A percentile compares a stretch with the other conserved stretches of the same genome.
phyloP scores from a whole-genome alignment of 495 filamentous ascomycete species.

The Penicillium riverlandense region DNA sequence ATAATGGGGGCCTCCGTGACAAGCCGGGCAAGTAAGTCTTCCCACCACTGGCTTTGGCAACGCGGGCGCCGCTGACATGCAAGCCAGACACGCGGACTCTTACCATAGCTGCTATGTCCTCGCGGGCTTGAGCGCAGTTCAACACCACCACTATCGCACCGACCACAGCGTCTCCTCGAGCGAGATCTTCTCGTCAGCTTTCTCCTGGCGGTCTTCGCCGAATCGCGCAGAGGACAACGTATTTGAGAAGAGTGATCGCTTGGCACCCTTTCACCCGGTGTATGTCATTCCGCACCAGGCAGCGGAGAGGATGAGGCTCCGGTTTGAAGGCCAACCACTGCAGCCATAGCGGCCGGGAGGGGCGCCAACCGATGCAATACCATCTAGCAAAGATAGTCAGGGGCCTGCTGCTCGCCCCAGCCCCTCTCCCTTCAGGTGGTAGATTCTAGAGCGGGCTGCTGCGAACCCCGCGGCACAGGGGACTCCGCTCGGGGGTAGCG shows the following conservation, averaged over 20 bases:
- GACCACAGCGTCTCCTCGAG: slow-evolving; percentile 26
- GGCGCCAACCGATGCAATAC: slow-evolving; percentile 2
- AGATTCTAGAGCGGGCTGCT: neutral
- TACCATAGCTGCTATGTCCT: slow-evolving; percentile 93
- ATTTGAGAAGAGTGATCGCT: slow-evolving; percentile 41
- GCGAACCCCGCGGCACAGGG: too few species aligned
- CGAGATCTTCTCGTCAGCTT: slow-evolving; percentile 43
- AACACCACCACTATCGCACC: slow-evolving; percentile 65
- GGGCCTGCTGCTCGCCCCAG: neutral
- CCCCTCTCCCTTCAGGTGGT: neutral
- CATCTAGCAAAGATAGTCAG: slow-evolving; percentile 2
- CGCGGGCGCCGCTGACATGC: slow-evolving; percentile 8
- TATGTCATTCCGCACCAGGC: slow-evolving; percentile 72
- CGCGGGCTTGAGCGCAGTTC: slow-evolving; percentile 73
- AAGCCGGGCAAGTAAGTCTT: slow-evolving; percentile 80
- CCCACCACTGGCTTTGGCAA: neutral
- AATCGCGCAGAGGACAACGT: slow-evolving; percentile 38
- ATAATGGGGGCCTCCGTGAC: slow-evolving; percentile 78
- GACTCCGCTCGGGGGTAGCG: too few species aligned
- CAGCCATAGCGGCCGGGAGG: slow-evolving; percentile 3
- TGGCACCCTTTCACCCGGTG: slow-evolving; percentile 65
- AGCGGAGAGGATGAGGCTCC: slow-evolving; percentile 54
- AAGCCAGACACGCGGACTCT: slow-evolving; percentile 61
- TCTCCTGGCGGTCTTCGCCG: slow-evolving; percentile 55
- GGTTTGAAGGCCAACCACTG: slow-evolving; percentile 44